phyloP scores from a whole-genome alignment of 371 early-diverging fungal genomes.

The Actinomucor elegans region DNA sequence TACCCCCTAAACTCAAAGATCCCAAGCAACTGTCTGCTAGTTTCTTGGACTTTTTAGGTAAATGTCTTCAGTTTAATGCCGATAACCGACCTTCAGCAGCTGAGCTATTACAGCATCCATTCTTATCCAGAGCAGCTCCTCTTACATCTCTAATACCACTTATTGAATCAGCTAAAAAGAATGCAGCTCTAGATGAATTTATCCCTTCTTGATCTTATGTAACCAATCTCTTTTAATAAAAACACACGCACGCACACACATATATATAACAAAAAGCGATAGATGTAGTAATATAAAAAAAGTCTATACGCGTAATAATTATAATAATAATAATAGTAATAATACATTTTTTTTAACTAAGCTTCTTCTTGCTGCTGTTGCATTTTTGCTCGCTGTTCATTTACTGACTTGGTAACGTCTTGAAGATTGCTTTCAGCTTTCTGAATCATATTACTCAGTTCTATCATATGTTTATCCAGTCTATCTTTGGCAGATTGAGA shows the following conservation, averaged over 20 bases:
- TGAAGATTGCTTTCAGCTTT: slow-evolving; percentile 23
- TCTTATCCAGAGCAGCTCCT: slow-evolving; percentile 23
- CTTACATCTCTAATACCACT: slow-evolving; percentile 3
- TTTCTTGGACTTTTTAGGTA: slow-evolving; percentile 80
- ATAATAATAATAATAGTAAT: too few relatives aligned
- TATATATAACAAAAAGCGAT: too few relatives aligned
- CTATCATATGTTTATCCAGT: slow-evolving; percentile 22
- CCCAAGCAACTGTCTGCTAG: slow-evolving; percentile 73
- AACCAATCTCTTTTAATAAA: too few relatives aligned
- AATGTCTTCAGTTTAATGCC: slow-evolving; percentile 83
- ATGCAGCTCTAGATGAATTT: slow-evolving; percentile 1
- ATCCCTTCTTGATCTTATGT: background rate
- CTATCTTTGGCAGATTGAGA: slow-evolving; percentile 15
- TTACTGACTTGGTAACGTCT: slow-evolving; percentile 17
- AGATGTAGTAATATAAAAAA: too few relatives aligned
- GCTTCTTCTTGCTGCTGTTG: background rate
- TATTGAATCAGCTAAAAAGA: slow-evolving; percentile 15
- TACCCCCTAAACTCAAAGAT: slow-evolving; percentile 79
- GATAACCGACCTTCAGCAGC: slow-evolving; percentile 73
- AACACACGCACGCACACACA: too few relatives aligned
- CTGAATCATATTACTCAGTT: slow-evolving; percentile 22
- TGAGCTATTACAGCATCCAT: slow-evolving; percentile 59
- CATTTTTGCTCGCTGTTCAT: slow-evolving; percentile 20
- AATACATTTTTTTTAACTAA: too few relatives aligned
- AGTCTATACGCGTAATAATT: too few relatives aligned